Percentiles rank a stretch among this genome's conserved stretches.
phyloP scores from a whole-genome alignment of 371 early-diverging fungal species.

The Syncephalis fuscata region DNA sequence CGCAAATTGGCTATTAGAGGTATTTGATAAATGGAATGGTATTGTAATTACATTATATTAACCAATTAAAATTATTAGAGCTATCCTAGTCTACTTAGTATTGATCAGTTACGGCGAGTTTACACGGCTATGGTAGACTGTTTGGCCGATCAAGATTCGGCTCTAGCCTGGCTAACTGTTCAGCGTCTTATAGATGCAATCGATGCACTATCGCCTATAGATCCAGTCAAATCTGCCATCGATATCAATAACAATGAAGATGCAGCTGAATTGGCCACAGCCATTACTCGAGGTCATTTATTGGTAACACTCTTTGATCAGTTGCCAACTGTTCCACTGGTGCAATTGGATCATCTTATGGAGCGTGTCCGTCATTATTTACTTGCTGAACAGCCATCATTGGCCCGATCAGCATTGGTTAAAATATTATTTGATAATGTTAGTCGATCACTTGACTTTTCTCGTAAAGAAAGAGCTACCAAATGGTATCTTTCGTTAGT shows the following conservation, averaged over 20 bases:
- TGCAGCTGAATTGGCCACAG: background rate
- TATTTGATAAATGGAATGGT: constrained; percentile 7
- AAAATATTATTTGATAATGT: constrained; percentile 17
- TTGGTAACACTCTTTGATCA: constrained; percentile 19
- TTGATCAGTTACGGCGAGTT: constrained; percentile 35
- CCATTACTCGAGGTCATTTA: constrained; percentile 10
- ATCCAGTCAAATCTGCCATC: background rate
- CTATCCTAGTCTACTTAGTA: constrained; percentile 32
- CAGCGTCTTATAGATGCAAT: background rate
- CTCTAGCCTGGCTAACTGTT: constrained; percentile 22
- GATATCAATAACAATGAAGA: background rate
- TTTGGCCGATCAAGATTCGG: constrained; percentile 36
- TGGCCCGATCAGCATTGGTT: constrained; percentile 11
- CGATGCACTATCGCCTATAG: background rate
- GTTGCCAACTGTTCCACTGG: constrained; percentile 14
- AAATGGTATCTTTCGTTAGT: constrained; percentile 19
- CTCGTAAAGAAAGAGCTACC: constrained; percentile 19
- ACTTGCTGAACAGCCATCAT: constrained; percentile 8
- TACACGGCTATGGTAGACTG: constrained; percentile 35
- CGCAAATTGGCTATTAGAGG: constrained; percentile 22
- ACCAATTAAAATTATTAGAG: constrained; percentile 10
- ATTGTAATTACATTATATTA: background rate
- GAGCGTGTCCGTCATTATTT: constrained; percentile 12
- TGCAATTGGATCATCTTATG: constrained; percentile 16
- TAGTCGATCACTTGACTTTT: constrained; percentile 16